Conservation (phyloP, 352 stramenopile genomes). For the Pythium pyrilobum region DNA sequence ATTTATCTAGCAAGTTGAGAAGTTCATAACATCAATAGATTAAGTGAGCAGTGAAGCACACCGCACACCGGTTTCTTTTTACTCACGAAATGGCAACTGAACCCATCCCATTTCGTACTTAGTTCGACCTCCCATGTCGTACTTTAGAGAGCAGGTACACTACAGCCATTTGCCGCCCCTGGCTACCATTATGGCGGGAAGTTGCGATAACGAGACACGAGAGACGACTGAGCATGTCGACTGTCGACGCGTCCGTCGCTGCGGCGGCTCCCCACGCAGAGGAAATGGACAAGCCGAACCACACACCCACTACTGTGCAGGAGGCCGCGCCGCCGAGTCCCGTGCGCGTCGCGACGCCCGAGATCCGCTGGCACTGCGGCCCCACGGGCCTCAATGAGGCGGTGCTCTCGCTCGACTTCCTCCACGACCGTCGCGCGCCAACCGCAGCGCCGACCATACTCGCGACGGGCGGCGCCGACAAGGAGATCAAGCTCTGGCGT, state of each 20-base stretch:
- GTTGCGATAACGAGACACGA: too few species aligned
- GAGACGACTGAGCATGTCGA: too few species aligned
- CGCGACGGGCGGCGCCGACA: slow-evolving; percentile 81
- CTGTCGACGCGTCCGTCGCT: background rate
- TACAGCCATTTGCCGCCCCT: background rate
- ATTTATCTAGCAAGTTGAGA: too few species aligned
- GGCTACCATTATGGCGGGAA: background rate
- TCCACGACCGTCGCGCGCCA: slow-evolving; percentile 22
- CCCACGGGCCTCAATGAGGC: slow-evolving; percentile 86
- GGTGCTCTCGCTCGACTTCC: slow-evolving; percentile 78
- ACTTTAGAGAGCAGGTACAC: background rate
- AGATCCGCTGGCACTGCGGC: slow-evolving; percentile 85
- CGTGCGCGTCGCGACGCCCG: slow-evolving; percentile 64
- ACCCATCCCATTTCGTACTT: background rate
- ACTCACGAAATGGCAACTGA: too few species aligned
- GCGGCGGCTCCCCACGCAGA: too few species aligned
- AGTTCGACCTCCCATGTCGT: background rate
- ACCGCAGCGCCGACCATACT: slow-evolving; percentile 28
- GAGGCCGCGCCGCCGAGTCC: too few species aligned
- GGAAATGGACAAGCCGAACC: too few species aligned
- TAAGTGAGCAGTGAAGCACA: too few species aligned
- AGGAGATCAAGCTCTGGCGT: slow-evolving; percentile 86
- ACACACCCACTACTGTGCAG: too few species aligned
- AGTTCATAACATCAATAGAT: too few species aligned
- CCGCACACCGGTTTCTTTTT: too few species aligned